Percentiles rank a stretch among this genome's conserved stretches.
These are phyloP conservation scores for Daldinia sp. DNA, from an alignment of 2,329 filamentous ascomycete species.

Conservation along the genomic window DNA sequence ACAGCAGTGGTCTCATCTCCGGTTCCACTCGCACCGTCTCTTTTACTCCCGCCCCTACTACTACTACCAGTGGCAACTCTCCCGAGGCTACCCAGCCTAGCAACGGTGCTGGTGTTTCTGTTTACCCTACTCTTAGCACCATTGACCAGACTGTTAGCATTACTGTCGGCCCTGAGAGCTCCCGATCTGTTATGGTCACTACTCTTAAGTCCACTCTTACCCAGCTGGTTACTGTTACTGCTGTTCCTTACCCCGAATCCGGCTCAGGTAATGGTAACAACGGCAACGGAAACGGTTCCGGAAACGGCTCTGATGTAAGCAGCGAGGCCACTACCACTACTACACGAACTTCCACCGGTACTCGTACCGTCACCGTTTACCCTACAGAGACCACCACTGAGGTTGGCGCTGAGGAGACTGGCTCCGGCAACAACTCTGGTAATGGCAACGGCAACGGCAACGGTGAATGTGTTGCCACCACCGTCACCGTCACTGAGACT, in stretches of 20 bases:
- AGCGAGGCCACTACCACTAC: constrained; percentile 43
- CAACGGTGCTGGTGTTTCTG: constrained; percentile 13
- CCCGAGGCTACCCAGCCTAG: constrained; percentile 16
- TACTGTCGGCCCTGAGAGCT: constrained; percentile 44
- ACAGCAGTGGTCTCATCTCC: constrained; percentile 46
- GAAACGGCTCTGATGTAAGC: constrained; percentile 10
- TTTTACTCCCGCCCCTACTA: constrained; percentile 22
- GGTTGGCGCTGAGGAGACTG: constrained; percentile 25
- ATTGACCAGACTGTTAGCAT: constrained; percentile 39
- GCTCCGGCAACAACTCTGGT: constrained; percentile 18
- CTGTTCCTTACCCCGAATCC: constrained; percentile 31
- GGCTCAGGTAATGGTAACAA: constrained; percentile 15
- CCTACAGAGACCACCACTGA: constrained; percentile 21
- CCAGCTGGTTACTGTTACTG: constrained; percentile 42
- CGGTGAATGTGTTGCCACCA: constrained; percentile 38
- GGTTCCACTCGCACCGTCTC: constrained; percentile 43
- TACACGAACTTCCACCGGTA: constrained; percentile 45
- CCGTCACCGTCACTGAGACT: constrained; percentile 46
- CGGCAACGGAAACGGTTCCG: constrained; percentile 3
- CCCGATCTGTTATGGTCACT: constrained; percentile 42
- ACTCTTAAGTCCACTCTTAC: constrained; percentile 46
- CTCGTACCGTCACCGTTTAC: constrained; percentile 45
- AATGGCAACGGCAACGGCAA: background rate
- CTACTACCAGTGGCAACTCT: constrained; percentile 27
- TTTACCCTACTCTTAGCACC: constrained; percentile 23